phyloP scores from a whole-genome alignment of 2,329 filamentous ascomycete species.

The Fusarium circinatum region DNA sequence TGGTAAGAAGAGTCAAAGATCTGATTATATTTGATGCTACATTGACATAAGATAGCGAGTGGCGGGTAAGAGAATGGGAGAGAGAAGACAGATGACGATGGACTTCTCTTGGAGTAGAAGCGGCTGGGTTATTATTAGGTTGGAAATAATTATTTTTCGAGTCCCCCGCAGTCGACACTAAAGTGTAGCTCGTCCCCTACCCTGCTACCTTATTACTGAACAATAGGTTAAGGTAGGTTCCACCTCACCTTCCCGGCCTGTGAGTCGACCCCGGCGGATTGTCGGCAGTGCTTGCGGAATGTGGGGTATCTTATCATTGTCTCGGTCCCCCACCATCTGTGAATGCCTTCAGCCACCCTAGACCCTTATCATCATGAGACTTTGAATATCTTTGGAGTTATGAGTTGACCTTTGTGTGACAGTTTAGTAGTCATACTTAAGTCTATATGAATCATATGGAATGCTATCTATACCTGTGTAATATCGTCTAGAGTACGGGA shows the following conservation, averaged over 20 bases:
- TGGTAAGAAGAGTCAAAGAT: not conserved
- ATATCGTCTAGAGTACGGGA: accelerated
- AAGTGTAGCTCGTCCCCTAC: slow-evolving; percentile 36
- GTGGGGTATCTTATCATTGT: slow-evolving; percentile 38
- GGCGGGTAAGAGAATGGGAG: not conserved
- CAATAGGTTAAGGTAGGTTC: not conserved
- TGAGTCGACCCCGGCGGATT: slow-evolving; percentile 3
- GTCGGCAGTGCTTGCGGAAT: slow-evolving; percentile 15
- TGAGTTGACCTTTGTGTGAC: too few relatives aligned
- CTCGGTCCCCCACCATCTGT: slow-evolving; percentile 23
- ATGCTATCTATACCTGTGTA: not conserved
- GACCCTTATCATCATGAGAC: not conserved
- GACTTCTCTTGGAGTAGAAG: slow-evolving; percentile 5
- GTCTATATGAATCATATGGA: too few relatives aligned
- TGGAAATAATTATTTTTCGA: slow-evolving; percentile 44
- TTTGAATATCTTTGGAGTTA: not conserved
- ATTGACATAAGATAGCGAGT: slow-evolving; percentile 38
- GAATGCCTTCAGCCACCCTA: slow-evolving; percentile 25
- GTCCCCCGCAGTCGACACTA: slow-evolving; percentile 36
- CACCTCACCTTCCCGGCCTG: not conserved
- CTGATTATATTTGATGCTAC: slow-evolving; percentile 36
- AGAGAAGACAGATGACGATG: slow-evolving; percentile 16
- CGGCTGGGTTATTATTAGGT: slow-evolving; percentile 15
- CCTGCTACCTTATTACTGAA: slow-evolving; percentile 24
- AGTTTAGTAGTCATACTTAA: not conserved